Evolutionary conservation across 2,329 filamentous ascomycete genomes (phyloP).

Genomic region (Stagonosporopsis rhizophila): DNA sequence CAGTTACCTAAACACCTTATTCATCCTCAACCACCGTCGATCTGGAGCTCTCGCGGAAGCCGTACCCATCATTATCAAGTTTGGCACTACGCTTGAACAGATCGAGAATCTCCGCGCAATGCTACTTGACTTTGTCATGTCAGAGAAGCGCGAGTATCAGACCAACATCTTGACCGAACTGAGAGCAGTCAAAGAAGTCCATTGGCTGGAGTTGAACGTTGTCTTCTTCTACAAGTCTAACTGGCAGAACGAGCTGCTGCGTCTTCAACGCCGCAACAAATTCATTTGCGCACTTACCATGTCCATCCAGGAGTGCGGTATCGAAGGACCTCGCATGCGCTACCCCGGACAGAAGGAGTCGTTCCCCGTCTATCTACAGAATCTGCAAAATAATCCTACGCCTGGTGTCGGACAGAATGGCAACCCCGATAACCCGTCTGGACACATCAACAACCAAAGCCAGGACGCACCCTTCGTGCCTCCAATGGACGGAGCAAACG

Average conservation of each 20-base stretch:
- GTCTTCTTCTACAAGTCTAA: conserved; percentile 98
- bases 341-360: conserved; percentile 72
- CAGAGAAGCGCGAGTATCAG: conserved; percentile 90
- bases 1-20: conserved; percentile 88
- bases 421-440: conserved; percentile 55
- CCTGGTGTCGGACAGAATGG: conserved; percentile 52
- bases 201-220: conserved; percentile 86
- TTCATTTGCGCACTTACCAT: conserved; percentile 93
- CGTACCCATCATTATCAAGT: conserved; percentile 82
- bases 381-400: conserved; percentile 56
- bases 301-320: conserved; percentile 81
- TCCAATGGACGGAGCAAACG: conserved; percentile 32
- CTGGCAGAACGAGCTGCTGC: conserved; percentile 92
- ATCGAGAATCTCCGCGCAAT: conserved; percentile 82
- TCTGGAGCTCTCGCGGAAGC: conserved; percentile 89
- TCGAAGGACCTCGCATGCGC: conserved; percentile 81
- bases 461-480: conserved; percentile 55
- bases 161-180: conserved; percentile 86
- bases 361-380: conserved; percentile 70
- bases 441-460: conserved; percentile 44
- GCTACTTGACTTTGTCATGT: conserved; percentile 81
- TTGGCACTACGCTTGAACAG: conserved; percentile 82
- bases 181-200: conserved; percentile 78
- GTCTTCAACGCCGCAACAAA: conserved; percentile 89
- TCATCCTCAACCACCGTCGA: conserved; percentile 93